Base-by-base conservation (phyloP, 2,329 filamentous ascomycete genomes). In the Exophiala oligosperma region DNA sequence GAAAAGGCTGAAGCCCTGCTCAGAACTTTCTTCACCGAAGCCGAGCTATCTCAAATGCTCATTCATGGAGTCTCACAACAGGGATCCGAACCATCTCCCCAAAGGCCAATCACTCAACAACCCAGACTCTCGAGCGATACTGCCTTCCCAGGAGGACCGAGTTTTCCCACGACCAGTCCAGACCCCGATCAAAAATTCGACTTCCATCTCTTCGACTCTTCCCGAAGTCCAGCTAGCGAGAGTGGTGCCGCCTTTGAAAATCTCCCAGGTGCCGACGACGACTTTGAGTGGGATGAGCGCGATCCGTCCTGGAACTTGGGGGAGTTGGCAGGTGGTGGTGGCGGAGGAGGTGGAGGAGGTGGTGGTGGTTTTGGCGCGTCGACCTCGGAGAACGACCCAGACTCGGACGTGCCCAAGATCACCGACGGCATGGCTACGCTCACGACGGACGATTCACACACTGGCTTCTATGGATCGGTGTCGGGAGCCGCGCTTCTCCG, bases 231-330 rank as follows among this genome's bases (percentile, higher is more conserved):
- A 48, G 41, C 37, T 8, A 17, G 26, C 32, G 54, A 59, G 8
- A 54, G 54, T 26, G 28, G 11, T 40, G 40, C 51, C 21, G 17
- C 48, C 32, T 54, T 60, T 11, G 61, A 63, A 23, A 61, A 48
- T 46, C 54, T 49, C 26, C 58, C 61, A 3, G 49, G 59, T 14
- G 59, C 59, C 21, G 62, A 64, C 23, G 59, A 64, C 40, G 62
- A 64, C 26, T 64, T 64, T 32, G 62, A 62, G 28, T 64, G 62
- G 62, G 62, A 64, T 35, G 62, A 64, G 43, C 53, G 59, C 40
- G 62, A 64, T 46, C 47, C 56, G 32, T 54, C 54, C 5, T 62
- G 59, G 60, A 52, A 48, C 23, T 26, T 60, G 23, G 48, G 38
- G 14, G 54, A 60, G 44, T 40, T 57, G 1, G 41, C 50, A 29